A percentile compares a stretch with the other conserved stretches of the same genome.
Conservation (phyloP, 106 monocot species). For the Phalaenopsis equestris region DNA sequence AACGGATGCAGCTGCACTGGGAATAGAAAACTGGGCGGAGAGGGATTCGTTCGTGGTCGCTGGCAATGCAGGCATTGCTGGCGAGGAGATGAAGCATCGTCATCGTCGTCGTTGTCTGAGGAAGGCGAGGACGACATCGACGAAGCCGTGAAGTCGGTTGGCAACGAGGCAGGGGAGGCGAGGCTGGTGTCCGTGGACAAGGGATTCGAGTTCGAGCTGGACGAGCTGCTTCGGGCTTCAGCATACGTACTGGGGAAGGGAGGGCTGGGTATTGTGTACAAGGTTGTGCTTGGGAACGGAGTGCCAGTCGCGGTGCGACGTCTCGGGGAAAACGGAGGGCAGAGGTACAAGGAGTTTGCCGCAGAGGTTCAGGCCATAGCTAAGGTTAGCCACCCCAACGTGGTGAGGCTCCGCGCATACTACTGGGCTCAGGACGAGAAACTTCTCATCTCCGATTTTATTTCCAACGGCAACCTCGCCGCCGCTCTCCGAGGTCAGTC, state of each 20-base stretch:
- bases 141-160: not conserved
- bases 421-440: slow-evolving; percentile 91
- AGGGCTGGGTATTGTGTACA: slow-evolving; percentile 78
- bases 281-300: slow-evolving; percentile 87
- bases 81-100: not conserved
- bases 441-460: slow-evolving; percentile 73
- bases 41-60: not conserved
- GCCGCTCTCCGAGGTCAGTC: slow-evolving; percentile 60
- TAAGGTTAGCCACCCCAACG: slow-evolving; percentile 54
- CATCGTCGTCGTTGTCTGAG: not conserved
- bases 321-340: slow-evolving; percentile 40
- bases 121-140: slow-evolving; percentile 8
- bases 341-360: slow-evolving; percentile 70
- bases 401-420: slow-evolving; percentile 73
- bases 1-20: slow-evolving; percentile 23
- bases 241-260: slow-evolving; percentile 91
- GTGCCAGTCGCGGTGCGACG: slow-evolving; percentile 69
- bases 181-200: slow-evolving; percentile 64
- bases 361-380: slow-evolving; percentile 63
- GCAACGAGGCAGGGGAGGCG: slow-evolving; percentile 10
- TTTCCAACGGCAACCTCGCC: slow-evolving; percentile 77
- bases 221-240: slow-evolving; percentile 82
- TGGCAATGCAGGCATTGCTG: not conserved
- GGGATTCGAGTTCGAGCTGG: slow-evolving; percentile 68
- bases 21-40: slow-evolving; percentile 19